A percentile compares a stretch with the other conserved stretches of the same genome.
Conservation (phyloP, 108 stramenopile genomes). For the Cylindrotheca fusiformis region DNA sequence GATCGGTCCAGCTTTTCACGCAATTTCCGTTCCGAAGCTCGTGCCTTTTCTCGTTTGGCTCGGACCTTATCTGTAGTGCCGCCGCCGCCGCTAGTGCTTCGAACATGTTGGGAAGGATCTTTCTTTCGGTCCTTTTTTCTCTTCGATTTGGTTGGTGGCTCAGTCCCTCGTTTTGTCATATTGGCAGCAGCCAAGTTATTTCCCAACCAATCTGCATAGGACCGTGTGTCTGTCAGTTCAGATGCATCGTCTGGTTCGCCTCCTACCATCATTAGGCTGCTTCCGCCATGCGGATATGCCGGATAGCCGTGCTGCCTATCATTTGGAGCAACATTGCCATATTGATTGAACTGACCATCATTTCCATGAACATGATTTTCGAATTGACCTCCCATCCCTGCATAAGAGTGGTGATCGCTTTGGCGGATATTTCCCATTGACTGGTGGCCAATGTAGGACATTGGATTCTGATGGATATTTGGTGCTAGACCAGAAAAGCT, state of each 20-base stretch:
- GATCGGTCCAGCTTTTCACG: not conserved
- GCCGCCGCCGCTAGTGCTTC: no score
- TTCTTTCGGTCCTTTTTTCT: not conserved
- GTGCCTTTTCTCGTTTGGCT: conserved; percentile 7
- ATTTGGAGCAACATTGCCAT: not conserved
- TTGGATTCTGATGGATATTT: no score
- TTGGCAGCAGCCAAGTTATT: no score
- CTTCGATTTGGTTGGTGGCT: not conserved
- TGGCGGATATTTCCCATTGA: no score
- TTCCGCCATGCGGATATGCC: not conserved
- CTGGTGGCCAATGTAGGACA: no score
- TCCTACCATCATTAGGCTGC: not conserved
- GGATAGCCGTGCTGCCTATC: not conserved
- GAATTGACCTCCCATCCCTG: no score
- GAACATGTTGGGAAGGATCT: conserved; percentile 5
- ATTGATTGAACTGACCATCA: not conserved
- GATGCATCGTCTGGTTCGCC: not conserved
- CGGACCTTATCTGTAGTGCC: no score
- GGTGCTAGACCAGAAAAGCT: no score
- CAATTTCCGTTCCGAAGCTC: conserved; percentile 5
- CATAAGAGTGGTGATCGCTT: no score
- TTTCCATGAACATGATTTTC: not conserved
- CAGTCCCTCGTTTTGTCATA: conserved; percentile 6
- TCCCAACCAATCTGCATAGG: conserved; percentile 1
- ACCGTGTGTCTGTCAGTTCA: not conserved